Conservation (phyloP, 345 rosid genomes). For the Passiflora organensis region DNA sequence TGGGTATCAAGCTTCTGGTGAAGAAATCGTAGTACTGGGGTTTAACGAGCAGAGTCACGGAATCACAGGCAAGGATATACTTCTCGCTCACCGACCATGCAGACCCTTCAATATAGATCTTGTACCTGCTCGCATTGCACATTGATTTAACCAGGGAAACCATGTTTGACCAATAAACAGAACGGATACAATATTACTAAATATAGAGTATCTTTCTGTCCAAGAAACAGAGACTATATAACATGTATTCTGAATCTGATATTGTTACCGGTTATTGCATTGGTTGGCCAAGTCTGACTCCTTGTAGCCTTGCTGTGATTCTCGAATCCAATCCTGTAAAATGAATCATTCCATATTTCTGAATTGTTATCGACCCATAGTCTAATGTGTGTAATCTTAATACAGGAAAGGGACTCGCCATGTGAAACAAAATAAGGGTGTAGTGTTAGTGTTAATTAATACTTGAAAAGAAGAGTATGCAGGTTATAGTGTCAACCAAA, state of each 20-base stretch:
- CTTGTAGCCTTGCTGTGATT: slow-evolving; percentile 13
- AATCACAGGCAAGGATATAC: slow-evolving; percentile 21
- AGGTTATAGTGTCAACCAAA: neutral
- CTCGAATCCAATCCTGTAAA: slow-evolving; percentile 15
- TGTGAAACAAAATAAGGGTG: no score
- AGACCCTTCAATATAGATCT: slow-evolving; percentile 20
- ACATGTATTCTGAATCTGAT: neutral
- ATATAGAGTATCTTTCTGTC: neutral
- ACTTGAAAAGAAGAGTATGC: neutral
- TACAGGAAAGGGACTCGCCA: no score
- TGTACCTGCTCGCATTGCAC: slow-evolving; percentile 8
- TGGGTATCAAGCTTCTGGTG: slow-evolving; percentile 13
- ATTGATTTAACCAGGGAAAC: neutral
- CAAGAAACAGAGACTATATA: neutral
- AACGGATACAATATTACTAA: neutral
- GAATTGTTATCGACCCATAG: no score
- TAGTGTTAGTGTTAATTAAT: neutral
- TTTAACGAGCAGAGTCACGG: slow-evolving; percentile 11
- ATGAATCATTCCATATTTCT: no score
- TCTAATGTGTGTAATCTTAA: no score
- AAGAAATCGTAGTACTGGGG: slow-evolving; percentile 18
- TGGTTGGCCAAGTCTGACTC: slow-evolving; percentile 12
- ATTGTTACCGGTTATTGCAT: slow-evolving; percentile 9
- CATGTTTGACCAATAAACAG: neutral
- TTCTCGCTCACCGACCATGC: slow-evolving; percentile 26